A percentile compares a stretch with the other conserved stretches of the same genome.
Evolutionary conservation across 805 yeast genomes (phyloP).

Genomic region (Zygoascus bituminiphila): DNA sequence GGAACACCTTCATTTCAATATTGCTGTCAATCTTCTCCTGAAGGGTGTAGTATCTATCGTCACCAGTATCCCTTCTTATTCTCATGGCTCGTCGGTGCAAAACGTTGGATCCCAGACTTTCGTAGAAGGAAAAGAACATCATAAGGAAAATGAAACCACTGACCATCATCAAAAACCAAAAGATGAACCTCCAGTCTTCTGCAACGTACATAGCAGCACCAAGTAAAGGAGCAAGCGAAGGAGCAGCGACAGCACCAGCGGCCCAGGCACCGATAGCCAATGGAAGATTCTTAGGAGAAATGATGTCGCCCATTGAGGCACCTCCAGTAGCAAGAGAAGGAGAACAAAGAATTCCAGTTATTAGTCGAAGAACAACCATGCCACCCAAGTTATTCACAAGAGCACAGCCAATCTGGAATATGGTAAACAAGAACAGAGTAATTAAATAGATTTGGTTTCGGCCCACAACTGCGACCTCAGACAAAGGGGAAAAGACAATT

Average conservation of each 20-base stretch:
- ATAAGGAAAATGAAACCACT: constrained; percentile 33
- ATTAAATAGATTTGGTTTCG: constrained; percentile 42
- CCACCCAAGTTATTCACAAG: constrained; percentile 43
- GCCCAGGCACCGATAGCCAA: constrained; percentile 46
- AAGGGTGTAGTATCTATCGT: constrained; percentile 19
- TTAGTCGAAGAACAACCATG: constrained; percentile 41
- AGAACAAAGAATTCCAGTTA: constrained; percentile 48
- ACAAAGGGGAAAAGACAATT: constrained; percentile 51
- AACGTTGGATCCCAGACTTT: constrained; percentile 3
- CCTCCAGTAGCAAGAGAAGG: constrained; percentile 54
- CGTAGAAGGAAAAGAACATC: constrained; percentile 8
- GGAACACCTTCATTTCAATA: background rate
- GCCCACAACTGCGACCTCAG: constrained; percentile 39
- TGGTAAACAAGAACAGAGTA: constrained; percentile 39
- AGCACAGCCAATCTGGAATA: constrained; percentile 52
- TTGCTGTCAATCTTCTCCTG: constrained; percentile 2
- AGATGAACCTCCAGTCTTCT: constrained; percentile 46
- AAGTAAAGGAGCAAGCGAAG: constrained; percentile 47
- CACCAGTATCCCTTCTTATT: constrained; percentile 42
- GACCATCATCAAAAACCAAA: constrained; percentile 41
- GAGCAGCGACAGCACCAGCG: constrained; percentile 46
- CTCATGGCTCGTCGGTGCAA: constrained; percentile 7
- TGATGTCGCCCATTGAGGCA: constrained; percentile 47
- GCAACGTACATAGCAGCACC: constrained; percentile 43
- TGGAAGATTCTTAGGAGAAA: constrained; percentile 34